Percentiles rank a stretch among this genome's conserved stretches.
Evolutionary conservation across 2,329 filamentous ascomycete species (phyloP).

Genomic region (Tricladium varicosporioides): DNA sequence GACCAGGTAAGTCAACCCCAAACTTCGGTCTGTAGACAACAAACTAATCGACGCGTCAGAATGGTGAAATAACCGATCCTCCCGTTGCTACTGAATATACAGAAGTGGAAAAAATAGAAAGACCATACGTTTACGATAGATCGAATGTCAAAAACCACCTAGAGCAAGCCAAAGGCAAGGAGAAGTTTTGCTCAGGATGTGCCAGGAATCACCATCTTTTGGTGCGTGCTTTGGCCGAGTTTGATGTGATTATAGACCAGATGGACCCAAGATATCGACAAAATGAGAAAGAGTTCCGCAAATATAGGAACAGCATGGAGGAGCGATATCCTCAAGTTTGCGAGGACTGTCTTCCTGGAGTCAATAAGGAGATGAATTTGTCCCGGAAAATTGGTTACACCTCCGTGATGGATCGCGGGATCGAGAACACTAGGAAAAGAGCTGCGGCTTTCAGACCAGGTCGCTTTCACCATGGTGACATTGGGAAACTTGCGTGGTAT

Average conservation of each 20-base stretch:
- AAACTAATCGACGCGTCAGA: conserved; percentile 44
- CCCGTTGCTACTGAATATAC: conserved; percentile 58
- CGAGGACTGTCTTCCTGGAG: conserved; percentile 71
- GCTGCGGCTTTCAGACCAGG: conserved; percentile 30
- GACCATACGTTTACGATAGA: conserved; percentile 29
- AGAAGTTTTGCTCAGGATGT: conserved; percentile 69
- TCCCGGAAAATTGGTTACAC: conserved; percentile 69
- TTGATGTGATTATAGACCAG: conserved; percentile 65
- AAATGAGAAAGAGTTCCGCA: conserved; percentile 66
- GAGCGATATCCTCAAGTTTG: conserved; percentile 87
- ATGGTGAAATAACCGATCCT: conserved; percentile 87
- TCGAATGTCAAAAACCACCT: too few species aligned
- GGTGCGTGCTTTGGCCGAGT: conserved; percentile 73
- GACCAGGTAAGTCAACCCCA: conserved; percentile 64
- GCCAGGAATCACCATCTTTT: conserved; percentile 86
- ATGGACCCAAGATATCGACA: conserved; percentile 64
- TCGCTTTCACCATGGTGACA: conserved; percentile 7
- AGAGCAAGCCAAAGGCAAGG: too few species aligned
- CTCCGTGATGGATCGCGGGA: conserved; percentile 42
- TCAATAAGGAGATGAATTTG: conserved; percentile 65
- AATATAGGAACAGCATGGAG: conserved; percentile 72
- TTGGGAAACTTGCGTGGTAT: conserved; percentile 28
- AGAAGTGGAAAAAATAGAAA: conserved; percentile 24
- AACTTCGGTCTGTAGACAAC: not conserved
- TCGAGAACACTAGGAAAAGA: conserved; percentile 59